Conservation (phyloP, 2,329 filamentous ascomycete species). For the Alternaria triticina region DNA sequence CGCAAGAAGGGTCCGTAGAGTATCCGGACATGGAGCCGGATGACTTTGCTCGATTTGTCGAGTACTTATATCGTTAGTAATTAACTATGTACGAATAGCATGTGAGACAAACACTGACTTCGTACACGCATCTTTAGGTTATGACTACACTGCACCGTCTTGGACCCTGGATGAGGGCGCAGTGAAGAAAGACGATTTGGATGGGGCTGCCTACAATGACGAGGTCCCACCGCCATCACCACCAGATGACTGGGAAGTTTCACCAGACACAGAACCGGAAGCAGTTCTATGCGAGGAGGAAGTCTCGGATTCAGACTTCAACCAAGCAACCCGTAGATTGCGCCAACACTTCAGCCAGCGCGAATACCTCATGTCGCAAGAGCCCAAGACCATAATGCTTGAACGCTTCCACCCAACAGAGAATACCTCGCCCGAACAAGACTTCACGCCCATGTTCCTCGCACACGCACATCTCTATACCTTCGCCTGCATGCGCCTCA, state of each 20-base stretch:
- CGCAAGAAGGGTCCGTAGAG: constrained; percentile 18
- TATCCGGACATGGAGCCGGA: constrained; percentile 23
- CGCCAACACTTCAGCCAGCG: background rate
- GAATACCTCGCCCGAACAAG: constrained; percentile 12
- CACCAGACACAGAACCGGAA: no score
- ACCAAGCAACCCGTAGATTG: no score
- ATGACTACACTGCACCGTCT: constrained; percentile 28
- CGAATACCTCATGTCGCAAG: background rate
- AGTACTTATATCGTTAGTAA: constrained; percentile 35
- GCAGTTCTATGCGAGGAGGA: no score
- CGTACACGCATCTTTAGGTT: no score
- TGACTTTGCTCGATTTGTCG: constrained; percentile 36
- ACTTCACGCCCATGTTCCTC: constrained; percentile 33
- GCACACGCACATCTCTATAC: constrained; percentile 41
- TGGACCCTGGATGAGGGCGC: no score
- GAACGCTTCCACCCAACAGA: background rate
- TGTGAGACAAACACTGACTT: no score
- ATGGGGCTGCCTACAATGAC: no score
- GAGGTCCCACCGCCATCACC: no score
- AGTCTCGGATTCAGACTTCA: no score
- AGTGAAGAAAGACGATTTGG: no score
- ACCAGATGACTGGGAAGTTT: no score
- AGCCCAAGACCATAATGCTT: background rate
- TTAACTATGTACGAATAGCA: no score
- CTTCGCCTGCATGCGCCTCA: constrained; percentile 31